Evolutionary conservation across 495 filamentous ascomycete species (phyloP).

Genomic region (Hyaloscypha bicolor): DNA sequence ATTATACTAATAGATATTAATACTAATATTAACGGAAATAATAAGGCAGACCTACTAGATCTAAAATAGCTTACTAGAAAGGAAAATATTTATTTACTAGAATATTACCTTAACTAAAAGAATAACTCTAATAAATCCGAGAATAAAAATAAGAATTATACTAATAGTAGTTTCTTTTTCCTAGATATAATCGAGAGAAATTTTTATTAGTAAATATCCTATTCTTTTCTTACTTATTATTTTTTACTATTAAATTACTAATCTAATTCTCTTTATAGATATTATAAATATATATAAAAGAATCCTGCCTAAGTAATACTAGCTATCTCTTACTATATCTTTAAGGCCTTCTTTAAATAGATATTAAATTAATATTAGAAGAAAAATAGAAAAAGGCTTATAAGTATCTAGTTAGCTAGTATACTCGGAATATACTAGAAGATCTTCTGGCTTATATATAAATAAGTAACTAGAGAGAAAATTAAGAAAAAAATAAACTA

Average conservation of each 20-base stretch:
- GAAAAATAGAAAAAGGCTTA: conserved; percentile 37
- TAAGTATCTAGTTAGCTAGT: conserved; percentile 39
- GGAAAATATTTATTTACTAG: conserved; percentile 37
- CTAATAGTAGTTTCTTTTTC: conserved; percentile 34
- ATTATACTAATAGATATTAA: conserved; percentile 7
- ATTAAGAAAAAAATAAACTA: conserved; percentile 46
- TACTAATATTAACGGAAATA: not conserved
- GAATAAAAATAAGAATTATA: conserved; percentile 41
- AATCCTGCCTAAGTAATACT: conserved; percentile 31
- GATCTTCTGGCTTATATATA: conserved; percentile 39
- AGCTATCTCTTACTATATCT: conserved; percentile 28
- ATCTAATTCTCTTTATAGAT: conserved; percentile 31
- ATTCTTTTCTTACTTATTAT: conserved; percentile 15
- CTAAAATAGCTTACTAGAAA: conserved; percentile 13
- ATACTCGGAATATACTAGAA: conserved; percentile 44
- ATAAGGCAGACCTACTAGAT: conserved; percentile 24
- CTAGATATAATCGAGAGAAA: conserved; percentile 31
- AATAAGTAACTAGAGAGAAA: conserved; percentile 56
- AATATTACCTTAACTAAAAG: conserved; percentile 43
- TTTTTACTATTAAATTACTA: conserved; percentile 20
- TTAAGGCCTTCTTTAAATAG: conserved; percentile 38
- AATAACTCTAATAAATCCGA: conserved; percentile 39
- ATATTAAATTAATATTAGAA: conserved; percentile 37
- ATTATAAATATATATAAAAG: conserved; percentile 34
- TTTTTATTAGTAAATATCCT: conserved; percentile 33